Base-by-base conservation (phyloP, 257 asterid genomes). In the Solanum pennellii region DNA sequence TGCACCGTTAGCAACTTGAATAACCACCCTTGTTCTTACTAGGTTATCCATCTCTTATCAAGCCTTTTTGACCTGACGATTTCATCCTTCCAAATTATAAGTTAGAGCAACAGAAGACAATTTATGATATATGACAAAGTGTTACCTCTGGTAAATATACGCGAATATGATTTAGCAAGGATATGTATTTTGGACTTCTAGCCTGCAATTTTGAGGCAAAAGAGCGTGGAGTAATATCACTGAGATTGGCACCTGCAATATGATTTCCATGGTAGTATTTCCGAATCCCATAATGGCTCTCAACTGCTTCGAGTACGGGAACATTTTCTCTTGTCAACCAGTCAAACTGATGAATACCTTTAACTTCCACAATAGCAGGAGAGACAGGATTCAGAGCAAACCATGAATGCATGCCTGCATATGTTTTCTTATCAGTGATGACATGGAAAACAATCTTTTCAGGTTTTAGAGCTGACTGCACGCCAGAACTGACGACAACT, bases 381-480 rank as follows among this genome's bases (percentile, higher is more conserved):
- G 93, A 90, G 86, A 93, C 73, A 23, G 96, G 92, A 92, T 97
- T 95, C 89, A 97, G 88, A 37, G 99, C 98, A 76, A 97, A 97
- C 99, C 99, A 97, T 41, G 99, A 94, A 90, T 95, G 99, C 98
- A 97, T 97, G 91, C 96, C 98, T 37, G 99, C 96, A 90, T 94
- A 97, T 83, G 98, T 97, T 93, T 97, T 97, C 93, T 97, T 97
- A 94, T 97, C 99, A 20, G 99, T 97, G 73, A 97, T 93, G 93
- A 97, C 98, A 90, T 97, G 99, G 92, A 95, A 97, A 89, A 97
- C 94, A 87, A 95, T 92, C 90, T 91, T 95, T 90, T 91, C 97
- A 80, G 99, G 99, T 74, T 89, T 89, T 45, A 86, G 83, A 83
- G 97, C 93, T 89, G 99, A 93, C 91, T 90, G 95, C 86, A 97